Base-by-base conservation (phyloP, 192 early-diverging fungal species). In the Chytriomyces hyalinus region DNA sequence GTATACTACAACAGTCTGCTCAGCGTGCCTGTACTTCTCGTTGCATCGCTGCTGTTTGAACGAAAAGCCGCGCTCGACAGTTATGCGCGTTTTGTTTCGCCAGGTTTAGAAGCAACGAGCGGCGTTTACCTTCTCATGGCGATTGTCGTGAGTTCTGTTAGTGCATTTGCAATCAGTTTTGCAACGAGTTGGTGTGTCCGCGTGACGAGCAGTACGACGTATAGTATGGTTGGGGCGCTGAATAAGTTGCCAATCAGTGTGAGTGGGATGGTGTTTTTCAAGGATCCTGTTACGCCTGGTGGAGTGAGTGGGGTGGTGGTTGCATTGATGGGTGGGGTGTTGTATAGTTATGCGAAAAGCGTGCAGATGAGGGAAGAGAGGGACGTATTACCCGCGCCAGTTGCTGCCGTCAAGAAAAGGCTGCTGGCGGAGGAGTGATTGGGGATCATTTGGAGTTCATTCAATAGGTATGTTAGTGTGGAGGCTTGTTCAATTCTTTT, bases 221-320 rank as follows among this genome's bases (percentile, higher is more conserved):
- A 87, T 61, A 86, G 85, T 69, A 99, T 99, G 97, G 96, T 96
- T 43, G 97, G 97, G 10, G 96, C 97, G 10, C 91, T 99, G 60
- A 99, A 99, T 84, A 99, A 99, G 80, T 85, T 99, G 46, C 97
- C 97, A 15, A 95, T 99, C 72, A 94, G 96, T 5, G 85, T 97
- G 44, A 93, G 93, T 71, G 96, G 97, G 47, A 98, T 99, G 86
- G 51, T 99, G 11, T 97, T 97, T 86, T 95, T 99, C 85, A 91
- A 91, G 60, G 96, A 96, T 73, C 77, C 74, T 3, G 88, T 94
- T 22, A 94, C 94, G 0, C 80, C 90, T 61, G 95, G 91, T 45
- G 91, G 92, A 73, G 91, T 98, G 20, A 84, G 89, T 50, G 94
- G 93, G n/a, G 94, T 99, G 9, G 48, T 94, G 66, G 89, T 98